Evolutionary conservation across 2,329 filamentous ascomycete species (phyloP), one percentile per base, ranked within the genome.

Genomic region (Aspergillus uvarum): DNA sequence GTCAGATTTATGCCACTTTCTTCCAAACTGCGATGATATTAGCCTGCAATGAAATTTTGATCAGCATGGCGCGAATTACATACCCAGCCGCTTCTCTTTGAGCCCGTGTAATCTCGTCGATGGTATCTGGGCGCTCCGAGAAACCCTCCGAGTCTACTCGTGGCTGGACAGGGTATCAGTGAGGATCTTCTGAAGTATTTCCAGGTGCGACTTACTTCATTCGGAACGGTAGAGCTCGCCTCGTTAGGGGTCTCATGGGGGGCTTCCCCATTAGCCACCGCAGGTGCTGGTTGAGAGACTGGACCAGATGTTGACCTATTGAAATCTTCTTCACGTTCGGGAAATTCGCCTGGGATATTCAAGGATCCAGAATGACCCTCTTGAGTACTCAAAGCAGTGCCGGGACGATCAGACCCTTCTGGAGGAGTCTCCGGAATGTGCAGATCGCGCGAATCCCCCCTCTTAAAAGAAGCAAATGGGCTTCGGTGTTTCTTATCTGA

Each of bases 1-100:
- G 76, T 80, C 54, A 82, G 65, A 59, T 81, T 81, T 56, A 81
- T 70, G 19, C 75, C 72, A 10, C 76, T 69, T 38, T 81, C 79
- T 42, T 81, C 80, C 59, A 70, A 51, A 32, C 72, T 80, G 57
- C 61, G 52, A 54, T 51, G 52, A 44, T n/a, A 52, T 74, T 57
- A 73, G 62, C 51, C 16, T 38, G 12, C 11, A 35, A 35, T 35
- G 21, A 48, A 35, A 6, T 12, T 24, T 35, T 24, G 47, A 48
- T 5, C 16, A n/a, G 16, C n/a, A n/a, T 29, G 10, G 32, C 47
- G n/a, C 21, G 14, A 12, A 16, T 32, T n/a, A 65, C 68, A 54
- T 74, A 76, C 74, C 72, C 71, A 29, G 74, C 67, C 47, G 78
- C 78, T 68, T 81, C 79, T 66, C 75, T 75, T 56, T 81, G 78